These are phyloP conservation scores for Clonostachys sp. DNA, from an alignment of 2,329 filamentous ascomycete genomes.

Conservation along the genomic window DNA sequence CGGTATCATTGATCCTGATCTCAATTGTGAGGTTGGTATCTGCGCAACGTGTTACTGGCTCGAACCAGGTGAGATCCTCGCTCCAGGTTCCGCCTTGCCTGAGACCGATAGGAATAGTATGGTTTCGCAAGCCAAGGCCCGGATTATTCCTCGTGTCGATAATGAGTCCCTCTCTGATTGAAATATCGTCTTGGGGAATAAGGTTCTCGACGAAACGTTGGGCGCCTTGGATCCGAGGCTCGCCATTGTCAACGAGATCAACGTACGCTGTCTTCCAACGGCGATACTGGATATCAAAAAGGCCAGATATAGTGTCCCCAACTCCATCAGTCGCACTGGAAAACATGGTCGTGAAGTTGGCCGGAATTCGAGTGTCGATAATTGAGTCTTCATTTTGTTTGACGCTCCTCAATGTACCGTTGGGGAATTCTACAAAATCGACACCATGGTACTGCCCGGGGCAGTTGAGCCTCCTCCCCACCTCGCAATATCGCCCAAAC, in stretches of 20 bases:
- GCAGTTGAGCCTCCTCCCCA: background rate
- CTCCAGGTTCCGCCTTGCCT: constrained; percentile 31
- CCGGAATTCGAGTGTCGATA: constrained; percentile 19
- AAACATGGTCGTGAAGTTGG: constrained; percentile 23
- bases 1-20: constrained; percentile 16
- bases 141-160: constrained; percentile 29
- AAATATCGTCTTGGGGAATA: constrained; percentile 6
- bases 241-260: constrained; percentile 19
- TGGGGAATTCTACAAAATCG: background rate
- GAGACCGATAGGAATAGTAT: constrained; percentile 26
- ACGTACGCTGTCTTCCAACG: constrained; percentile 10
- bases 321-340: constrained; percentile 23
- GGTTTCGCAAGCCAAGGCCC: constrained; percentile 39
- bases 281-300: constrained; percentile 34
- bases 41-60: constrained; percentile 37
- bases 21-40: constrained; percentile 36
- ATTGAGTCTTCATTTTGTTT: background rate
- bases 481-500: too few relatives aligned
- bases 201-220: constrained; percentile 23
- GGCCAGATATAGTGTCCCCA: constrained; percentile 26
- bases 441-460: background rate
- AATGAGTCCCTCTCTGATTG: constrained; percentile 34
- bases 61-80: constrained; percentile 41
- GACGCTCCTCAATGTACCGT: too few relatives aligned
- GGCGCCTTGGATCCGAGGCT: constrained; percentile 16